Evolutionary conservation across 768 basidiomycete genomes (phyloP).

Genomic region (Strobilomyces echinocephalus): DNA sequence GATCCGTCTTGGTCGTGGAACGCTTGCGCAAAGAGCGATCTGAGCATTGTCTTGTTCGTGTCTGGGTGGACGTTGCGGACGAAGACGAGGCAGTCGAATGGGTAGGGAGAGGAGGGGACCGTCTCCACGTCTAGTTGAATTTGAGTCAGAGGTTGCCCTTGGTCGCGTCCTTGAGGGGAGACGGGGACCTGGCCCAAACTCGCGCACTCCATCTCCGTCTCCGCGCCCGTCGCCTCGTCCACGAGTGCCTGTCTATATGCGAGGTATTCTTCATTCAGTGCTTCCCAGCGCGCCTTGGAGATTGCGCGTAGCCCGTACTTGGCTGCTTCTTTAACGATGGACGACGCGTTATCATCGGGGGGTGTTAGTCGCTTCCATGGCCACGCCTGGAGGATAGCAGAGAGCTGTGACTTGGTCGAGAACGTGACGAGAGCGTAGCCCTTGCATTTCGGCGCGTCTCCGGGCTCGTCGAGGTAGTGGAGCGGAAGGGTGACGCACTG

Average conservation of each 20-base stretch:
- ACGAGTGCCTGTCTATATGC: slow-evolving; percentile 53
- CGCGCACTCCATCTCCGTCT: neutral
- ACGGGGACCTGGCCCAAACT: neutral
- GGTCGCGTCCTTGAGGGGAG: accelerated
- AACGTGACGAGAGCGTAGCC: slow-evolving; percentile 73
- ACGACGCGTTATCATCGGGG: neutral
- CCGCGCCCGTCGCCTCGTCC: slow-evolving; percentile 35
- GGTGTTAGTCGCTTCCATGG: slow-evolving; percentile 40
- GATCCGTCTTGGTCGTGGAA: slow-evolving; percentile 21
- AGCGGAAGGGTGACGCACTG: slow-evolving; percentile 56
- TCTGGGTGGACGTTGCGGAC: slow-evolving; percentile 65
- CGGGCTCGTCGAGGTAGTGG: slow-evolving; percentile 60
- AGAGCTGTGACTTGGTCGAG: slow-evolving; percentile 34
- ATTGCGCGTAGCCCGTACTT: slow-evolving; percentile 59
- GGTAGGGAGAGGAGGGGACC: slow-evolving; percentile 41
- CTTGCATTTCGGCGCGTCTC: slow-evolving; percentile 55
- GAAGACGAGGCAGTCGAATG: slow-evolving; percentile 63
- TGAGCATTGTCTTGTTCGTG: slow-evolving; percentile 80
- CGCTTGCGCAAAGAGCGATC: slow-evolving; percentile 47
- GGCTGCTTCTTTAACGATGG: slow-evolving; percentile 38
- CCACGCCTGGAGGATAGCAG: slow-evolving; percentile 48
- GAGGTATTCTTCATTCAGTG: slow-evolving; percentile 66
- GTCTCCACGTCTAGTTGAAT: slow-evolving; percentile 1
- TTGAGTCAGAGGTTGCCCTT: neutral
- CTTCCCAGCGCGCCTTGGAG: slow-evolving; percentile 57